Conservation (phyloP, 2,329 filamentous ascomycete species). For the Penicillium occitanis region DNA sequence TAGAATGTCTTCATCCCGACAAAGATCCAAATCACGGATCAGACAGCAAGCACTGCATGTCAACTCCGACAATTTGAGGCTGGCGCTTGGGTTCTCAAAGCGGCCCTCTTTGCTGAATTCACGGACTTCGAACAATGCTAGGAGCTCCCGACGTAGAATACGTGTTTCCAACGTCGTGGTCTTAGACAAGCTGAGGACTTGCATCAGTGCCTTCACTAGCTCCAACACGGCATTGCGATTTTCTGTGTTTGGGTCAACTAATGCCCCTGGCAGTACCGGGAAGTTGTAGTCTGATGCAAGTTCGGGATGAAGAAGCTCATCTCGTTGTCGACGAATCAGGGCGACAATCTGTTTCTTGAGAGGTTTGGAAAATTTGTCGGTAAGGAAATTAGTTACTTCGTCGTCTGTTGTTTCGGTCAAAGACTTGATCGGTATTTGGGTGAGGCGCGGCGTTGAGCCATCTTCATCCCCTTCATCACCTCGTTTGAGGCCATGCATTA, state of each 20-base stretch:
- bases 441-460: constrained; percentile 60
- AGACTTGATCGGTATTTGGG: constrained; percentile 58
- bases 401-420: constrained; percentile 61
- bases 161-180: constrained; percentile 86
- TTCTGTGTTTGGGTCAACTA: constrained; percentile 55
- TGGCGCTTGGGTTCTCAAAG: constrained; percentile 81
- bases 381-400: constrained; percentile 64
- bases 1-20: constrained; percentile 80
- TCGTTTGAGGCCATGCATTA: constrained; percentile 86
- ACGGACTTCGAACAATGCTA: constrained; percentile 87
- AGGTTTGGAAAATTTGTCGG: constrained; percentile 82
- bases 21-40: constrained; percentile 84
- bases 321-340: constrained; percentile 81
- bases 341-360: constrained; percentile 82
- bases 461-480: constrained; percentile 56
- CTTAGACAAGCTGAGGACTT: constrained; percentile 86
- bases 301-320: constrained; percentile 85
- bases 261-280: constrained; percentile 64
- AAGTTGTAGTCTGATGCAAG: constrained; percentile 85
- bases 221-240: constrained; percentile 76
- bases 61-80: constrained; percentile 69
- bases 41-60: constrained; percentile 90
- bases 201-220: constrained; percentile 89
- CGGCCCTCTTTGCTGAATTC: constrained; percentile 88
- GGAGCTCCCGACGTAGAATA: constrained; percentile 81